Percentiles rank a stretch among this genome's conserved stretches.
phyloP scores from a whole-genome alignment of 2,329 filamentous ascomycete genomes.

The Cladosporium sp. region DNA sequence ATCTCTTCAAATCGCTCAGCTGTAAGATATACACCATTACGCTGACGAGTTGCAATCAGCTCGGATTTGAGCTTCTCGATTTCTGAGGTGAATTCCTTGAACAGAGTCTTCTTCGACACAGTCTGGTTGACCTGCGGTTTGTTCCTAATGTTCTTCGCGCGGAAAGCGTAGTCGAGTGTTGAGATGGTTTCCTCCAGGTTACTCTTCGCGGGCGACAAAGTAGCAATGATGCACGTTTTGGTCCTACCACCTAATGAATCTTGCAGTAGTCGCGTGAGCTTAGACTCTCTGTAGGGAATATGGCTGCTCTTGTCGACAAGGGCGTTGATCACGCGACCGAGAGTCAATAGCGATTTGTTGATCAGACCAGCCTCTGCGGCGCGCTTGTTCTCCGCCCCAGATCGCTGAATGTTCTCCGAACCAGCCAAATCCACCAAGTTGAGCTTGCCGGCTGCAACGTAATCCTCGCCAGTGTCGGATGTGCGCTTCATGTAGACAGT shows the following conservation, averaged over 20 bases:
- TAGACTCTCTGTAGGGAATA: conserved; percentile 92
- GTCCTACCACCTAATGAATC: conserved; percentile 93
- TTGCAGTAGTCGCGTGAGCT: conserved; percentile 89
- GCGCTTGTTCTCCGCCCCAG: conserved; percentile 95
- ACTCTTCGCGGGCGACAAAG: conserved; percentile 87
- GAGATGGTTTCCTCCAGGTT: conserved; percentile 98
- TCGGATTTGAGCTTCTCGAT: conserved; percentile 95
- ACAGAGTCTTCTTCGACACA: conserved; percentile 86
- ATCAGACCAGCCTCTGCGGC: conserved; percentile 94
- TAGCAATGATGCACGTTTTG: conserved; percentile 98
- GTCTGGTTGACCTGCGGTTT: conserved; percentile 93
- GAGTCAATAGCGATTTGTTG: conserved; percentile 93
- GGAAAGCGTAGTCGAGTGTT: conserved; percentile 94
- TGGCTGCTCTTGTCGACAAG: conserved; percentile 85
- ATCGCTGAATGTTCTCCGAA: conserved; percentile 96
- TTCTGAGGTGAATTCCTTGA: conserved; percentile 84
- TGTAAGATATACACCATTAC: conserved; percentile 92
- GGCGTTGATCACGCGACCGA: conserved; percentile 96
- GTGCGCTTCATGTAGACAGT: conserved; percentile 84
- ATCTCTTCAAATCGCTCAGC: conserved; percentile 88
- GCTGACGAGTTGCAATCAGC: conserved; percentile 83
- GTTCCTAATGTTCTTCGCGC: conserved; percentile 97
- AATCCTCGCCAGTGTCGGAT: conserved; percentile 81
- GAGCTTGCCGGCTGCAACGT: conserved; percentile 84
- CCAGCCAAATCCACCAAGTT: conserved; percentile 96